Base-by-base conservation (phyloP, 768 basidiomycete species). In the Lyophyllum atratum region DNA sequence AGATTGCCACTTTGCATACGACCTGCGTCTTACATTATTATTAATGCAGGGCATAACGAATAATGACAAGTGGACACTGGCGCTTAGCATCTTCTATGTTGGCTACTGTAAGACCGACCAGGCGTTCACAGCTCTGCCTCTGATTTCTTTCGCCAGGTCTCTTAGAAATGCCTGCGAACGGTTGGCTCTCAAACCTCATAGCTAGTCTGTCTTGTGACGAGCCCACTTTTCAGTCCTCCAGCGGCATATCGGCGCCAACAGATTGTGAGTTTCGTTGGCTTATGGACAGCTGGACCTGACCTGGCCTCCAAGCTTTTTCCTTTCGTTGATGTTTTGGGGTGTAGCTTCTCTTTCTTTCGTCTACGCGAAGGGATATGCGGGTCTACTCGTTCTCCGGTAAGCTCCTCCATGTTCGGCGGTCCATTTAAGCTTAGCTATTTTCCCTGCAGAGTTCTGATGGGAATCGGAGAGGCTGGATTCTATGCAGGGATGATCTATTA, bases 401-500 rank as follows among this genome's bases (percentile, higher is more conserved):
- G 70, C 43, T 4, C 29, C 29, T 11, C 21, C 15, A 26, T 4
- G 39, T 11, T 52, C 29, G 11, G 11, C 29, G 5, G 6, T 11
- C 29, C 5, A 5, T 11, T 5, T 31, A 11, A 31, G 29, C 29
- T 31, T 31, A 31, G 11, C 11, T 31, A 5, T 31, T 31, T 11
- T 6, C 11, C 11, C 5, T 31, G 11, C 29, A 31, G 83, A 19
- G 79, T 85, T 2, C 66, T 84, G 3, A 70, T 84, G 62, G 83
- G 83, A 10, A 83, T 85, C 17, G 83, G 83, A 12, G 83, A 84
- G 62, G 82, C 82, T 1, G 83, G 83, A 0, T 85, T 79, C 57
- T 85, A 85, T 56, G 82, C 83, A 0, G 83, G 83, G 7, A 81
- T 84, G 78, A 83, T 85, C 6, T 85, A 85, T 57, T 85, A 85